Conservation (phyloP, 2,329 filamentous ascomycete species). For the Colletotrichum phormii region DNA sequence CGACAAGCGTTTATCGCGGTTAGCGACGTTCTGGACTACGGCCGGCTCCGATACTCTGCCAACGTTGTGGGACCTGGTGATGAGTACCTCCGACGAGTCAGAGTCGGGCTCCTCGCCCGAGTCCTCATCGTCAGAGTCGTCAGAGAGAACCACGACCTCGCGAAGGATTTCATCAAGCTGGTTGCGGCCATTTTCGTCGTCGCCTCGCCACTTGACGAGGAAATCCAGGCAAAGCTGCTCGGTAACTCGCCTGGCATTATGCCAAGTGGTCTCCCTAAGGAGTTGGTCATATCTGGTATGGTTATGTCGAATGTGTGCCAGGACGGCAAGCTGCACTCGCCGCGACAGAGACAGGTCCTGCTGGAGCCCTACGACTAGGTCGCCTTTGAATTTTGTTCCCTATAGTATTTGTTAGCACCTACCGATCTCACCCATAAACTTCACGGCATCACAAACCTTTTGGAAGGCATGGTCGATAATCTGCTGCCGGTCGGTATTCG, state of each 20-base stretch:
- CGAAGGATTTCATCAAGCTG: constrained; percentile 75
- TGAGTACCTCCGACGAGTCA: constrained; percentile 43
- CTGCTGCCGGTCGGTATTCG: constrained; percentile 71
- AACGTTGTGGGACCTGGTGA: constrained; percentile 12
- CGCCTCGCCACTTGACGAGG: constrained; percentile 78
- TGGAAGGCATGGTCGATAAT: constrained; percentile 74
- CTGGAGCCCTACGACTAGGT: constrained; percentile 69
- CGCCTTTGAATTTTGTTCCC: constrained; percentile 63
- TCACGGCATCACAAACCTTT: constrained; percentile 58
- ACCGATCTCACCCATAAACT: background rate
- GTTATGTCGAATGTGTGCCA: constrained; percentile 75
- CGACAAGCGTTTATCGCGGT: constrained; percentile 20
- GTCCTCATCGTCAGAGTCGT: constrained; percentile 58
- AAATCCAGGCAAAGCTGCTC: constrained; percentile 71
- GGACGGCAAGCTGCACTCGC: constrained; percentile 72
- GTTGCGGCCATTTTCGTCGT: constrained; percentile 76
- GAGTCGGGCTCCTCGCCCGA: constrained; percentile 48
- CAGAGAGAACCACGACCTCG: constrained; percentile 75
- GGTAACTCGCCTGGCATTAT: constrained; percentile 70
- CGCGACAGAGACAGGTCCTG: constrained; percentile 67
- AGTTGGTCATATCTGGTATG: constrained; percentile 74
- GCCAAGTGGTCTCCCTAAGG: constrained; percentile 67
- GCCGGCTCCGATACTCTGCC: constrained; percentile 15
- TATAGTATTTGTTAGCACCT: constrained; percentile 43
- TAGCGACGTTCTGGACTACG: background rate